phyloP scores from a whole-genome alignment of 148 eudicot genomes.

The Heliamphora exappendiculata region DNA sequence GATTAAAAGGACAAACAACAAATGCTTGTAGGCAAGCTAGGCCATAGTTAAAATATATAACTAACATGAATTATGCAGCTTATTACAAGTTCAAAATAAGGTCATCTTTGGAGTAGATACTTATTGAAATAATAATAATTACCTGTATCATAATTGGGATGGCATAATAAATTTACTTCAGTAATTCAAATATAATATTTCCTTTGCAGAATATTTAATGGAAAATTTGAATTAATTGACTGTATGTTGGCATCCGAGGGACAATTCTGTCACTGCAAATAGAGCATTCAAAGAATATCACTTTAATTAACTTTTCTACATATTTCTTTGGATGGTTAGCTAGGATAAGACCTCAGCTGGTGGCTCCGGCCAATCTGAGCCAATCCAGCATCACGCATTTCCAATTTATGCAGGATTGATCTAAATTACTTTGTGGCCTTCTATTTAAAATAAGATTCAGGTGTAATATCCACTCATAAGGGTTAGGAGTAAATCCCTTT shows the following conservation, averaged over 20 bases:
- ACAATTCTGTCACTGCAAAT: background rate
- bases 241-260: background rate
- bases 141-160: background rate
- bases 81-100: slow-evolving; percentile 4
- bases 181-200: background rate
- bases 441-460: background rate
- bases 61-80: background rate
- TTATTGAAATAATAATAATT: background rate
- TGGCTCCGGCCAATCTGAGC: background rate
- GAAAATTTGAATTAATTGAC: background rate
- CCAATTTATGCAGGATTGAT: background rate
- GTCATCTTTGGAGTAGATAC: background rate
- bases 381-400: background rate
- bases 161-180: no score
- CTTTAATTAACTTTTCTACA: background rate
- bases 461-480: background rate
- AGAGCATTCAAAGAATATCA: background rate
- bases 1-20: background rate
- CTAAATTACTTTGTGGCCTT: background rate
- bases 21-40: background rate
- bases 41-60: background rate
- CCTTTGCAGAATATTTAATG: background rate
- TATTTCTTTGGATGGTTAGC: background rate
- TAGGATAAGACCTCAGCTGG: background rate
- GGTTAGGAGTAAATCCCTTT: background rate